phyloP scores from a whole-genome alignment of 352 stramenopile genomes.

The Globisporangium emineosum region DNA sequence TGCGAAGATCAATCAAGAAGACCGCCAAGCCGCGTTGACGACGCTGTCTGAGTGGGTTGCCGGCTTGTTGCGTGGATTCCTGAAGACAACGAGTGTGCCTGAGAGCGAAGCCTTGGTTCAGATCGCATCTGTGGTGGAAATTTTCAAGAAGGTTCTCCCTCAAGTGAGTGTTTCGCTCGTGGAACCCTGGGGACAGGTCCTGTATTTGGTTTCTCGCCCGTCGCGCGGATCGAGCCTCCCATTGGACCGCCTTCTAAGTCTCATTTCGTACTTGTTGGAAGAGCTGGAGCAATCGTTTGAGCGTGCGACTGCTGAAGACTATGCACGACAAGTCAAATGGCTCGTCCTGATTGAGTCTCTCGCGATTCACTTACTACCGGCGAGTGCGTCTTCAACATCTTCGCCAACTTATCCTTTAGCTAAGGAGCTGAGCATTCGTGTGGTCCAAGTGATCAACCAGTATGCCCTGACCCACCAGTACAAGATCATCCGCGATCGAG shows the following conservation, averaged over 20 bases:
- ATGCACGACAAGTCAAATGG: conserved; percentile 76
- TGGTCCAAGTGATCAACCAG: conserved; percentile 38
- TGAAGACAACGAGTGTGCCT: conserved; percentile 23
- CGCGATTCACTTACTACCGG: conserved; percentile 41
- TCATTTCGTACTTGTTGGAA: conserved; percentile 34
- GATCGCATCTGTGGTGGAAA: conserved; percentile 22
- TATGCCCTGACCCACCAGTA: conserved; percentile 67
- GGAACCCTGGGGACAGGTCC: conserved; percentile 52
- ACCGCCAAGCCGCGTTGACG: conserved; percentile 53
- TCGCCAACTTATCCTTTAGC: conserved; percentile 13
- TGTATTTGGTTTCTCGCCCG: conserved; percentile 45
- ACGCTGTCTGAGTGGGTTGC: conserved; percentile 53
- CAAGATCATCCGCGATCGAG: conserved; percentile 75
- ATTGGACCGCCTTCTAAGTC: conserved; percentile 21
- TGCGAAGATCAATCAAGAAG: conserved; percentile 43
- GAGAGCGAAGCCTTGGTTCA: conserved; percentile 20
- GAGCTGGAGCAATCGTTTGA: conserved; percentile 61
- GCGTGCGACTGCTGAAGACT: conserved; percentile 57
- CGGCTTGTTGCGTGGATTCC: conserved; percentile 38
- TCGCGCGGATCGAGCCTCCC: conserved; percentile 20
- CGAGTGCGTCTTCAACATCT: conserved; percentile 10
- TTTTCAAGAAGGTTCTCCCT: conserved; percentile 44
- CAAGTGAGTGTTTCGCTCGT: conserved; percentile 58
- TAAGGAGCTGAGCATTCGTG: conserved; percentile 25
- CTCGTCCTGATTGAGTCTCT: conserved; percentile 52